phyloP scores from a whole-genome alignment of 2,329 filamentous ascomycete genomes.

The Fusarium avenaceum region DNA sequence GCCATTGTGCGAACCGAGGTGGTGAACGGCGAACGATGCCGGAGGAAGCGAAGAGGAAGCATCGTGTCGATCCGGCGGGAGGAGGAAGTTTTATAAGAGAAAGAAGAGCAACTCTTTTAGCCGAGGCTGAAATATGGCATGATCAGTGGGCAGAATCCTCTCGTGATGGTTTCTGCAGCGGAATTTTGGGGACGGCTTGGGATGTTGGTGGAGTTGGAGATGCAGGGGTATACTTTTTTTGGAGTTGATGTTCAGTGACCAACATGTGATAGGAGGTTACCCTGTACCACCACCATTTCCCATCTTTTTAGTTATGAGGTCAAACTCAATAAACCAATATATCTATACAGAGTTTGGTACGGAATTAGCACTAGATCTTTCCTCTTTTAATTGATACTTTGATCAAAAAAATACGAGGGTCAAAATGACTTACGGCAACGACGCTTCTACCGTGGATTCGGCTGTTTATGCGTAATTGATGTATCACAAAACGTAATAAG shows the following conservation, averaged over 20 bases:
- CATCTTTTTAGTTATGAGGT: neutral
- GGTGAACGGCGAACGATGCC: conserved; percentile 29
- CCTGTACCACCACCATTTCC: conserved; percentile 7
- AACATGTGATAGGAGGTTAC: conserved; percentile 27
- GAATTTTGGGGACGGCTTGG: conserved; percentile 58
- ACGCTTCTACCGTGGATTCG: too few species aligned
- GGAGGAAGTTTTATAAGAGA: neutral
- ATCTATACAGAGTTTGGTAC: too few species aligned
- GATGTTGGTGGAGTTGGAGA: conserved; percentile 32
- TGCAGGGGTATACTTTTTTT: conserved; percentile 33
- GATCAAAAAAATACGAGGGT: too few species aligned
- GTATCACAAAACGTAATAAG: neutral
- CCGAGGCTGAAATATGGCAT: conserved; percentile 43
- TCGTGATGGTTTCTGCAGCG: conserved; percentile 65
- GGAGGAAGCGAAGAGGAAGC: conserved; percentile 37
- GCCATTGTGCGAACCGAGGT: conserved; percentile 43
- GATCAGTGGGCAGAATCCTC: conserved; percentile 35
- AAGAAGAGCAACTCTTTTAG: conserved; percentile 19
- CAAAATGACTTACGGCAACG: too few species aligned
- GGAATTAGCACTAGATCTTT: too few species aligned
- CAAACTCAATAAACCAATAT: neutral
- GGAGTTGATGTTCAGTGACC: conserved; percentile 27
- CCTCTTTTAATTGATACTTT: too few species aligned
- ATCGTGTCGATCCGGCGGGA: conserved; percentile 20
- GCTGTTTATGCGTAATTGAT: neutral